Base-by-base conservation (phyloP, 1,284 basidiomycete species). In the Leccinum fallax region DNA sequence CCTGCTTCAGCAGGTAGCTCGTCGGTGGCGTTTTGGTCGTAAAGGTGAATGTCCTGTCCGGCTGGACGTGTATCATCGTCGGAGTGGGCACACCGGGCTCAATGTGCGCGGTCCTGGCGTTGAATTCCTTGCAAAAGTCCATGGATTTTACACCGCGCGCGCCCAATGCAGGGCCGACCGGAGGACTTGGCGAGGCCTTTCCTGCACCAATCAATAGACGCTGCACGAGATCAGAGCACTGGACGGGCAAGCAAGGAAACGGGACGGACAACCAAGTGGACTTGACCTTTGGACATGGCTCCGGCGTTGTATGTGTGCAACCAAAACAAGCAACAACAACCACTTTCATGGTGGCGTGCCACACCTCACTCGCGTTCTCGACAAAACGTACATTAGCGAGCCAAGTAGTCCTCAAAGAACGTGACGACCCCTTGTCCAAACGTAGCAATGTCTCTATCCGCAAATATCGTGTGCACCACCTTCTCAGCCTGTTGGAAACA, bases 51-150 rank as follows among this genome's bases (percentile, higher is more conserved):
- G 95, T 87, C 64, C 96, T 90, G 82, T 99, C 97, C 59, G 97
- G 94, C 71, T 93, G 90, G 69, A 99, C 92, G 61, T 89, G 93
- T 73, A 99, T 96, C 63, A 92, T 80, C 15, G 95, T 96, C 10
- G 97, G 97, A 46, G 88, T 88, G 2, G 97, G 97, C 15, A 93
- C 85, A 48, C 94, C 94, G 19, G 92, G 88, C 69, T 92, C 88
- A 61, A 97, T 85, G 74, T 95, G 91, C 21, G 93, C 91, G 46
- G 95, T 97, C 65, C 86, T 89, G 60, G 93, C 95, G 77, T 94
- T 95, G 81, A 94, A 97, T 76, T 97, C 95, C 77, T 98, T 99
- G 82, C 95, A 97, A 76, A 99, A 99, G 80, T 99, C 97, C 90
- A 99, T 99, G 19, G 96, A 97, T 80, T 98, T 98, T 67, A 99